These are phyloP conservation scores for Bacidia rubella DNA, from an alignment of 495 filamentous ascomycete species.

Conservation along the genomic window DNA sequence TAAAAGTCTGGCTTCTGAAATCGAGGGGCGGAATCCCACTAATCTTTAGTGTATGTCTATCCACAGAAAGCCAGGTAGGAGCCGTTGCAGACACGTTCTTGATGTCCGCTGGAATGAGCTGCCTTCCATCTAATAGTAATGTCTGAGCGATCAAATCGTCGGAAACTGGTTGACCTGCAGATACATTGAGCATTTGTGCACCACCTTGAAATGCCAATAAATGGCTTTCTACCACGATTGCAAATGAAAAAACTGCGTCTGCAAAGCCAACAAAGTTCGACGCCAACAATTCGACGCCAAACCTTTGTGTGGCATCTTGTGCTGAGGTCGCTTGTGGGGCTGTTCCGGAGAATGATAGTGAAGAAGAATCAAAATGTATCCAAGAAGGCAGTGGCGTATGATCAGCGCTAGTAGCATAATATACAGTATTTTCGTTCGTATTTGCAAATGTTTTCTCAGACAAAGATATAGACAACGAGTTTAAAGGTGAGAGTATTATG, in stretches of 20 bases:
- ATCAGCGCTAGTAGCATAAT: conserved; percentile 64
- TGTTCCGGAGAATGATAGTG: conserved; percentile 59
- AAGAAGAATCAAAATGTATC: conserved; percentile 56
- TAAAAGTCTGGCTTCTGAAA: conserved; percentile 47
- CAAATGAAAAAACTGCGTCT: conserved; percentile 49
- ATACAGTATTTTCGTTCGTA: conserved; percentile 37
- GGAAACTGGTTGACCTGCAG: conserved; percentile 36
- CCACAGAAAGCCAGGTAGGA: conserved; percentile 59
- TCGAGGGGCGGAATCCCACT: conserved; percentile 47
- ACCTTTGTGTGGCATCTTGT: conserved; percentile 53
- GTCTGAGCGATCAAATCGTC: conserved; percentile 37
- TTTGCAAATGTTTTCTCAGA: conserved; percentile 35
- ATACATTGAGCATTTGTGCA: conserved; percentile 45
- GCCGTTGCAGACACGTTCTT: conserved; percentile 34
- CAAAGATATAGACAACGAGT: conserved; percentile 32
- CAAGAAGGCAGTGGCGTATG: conserved; percentile 80
- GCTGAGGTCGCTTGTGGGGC: conserved; percentile 51
- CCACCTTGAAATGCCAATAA: conserved; percentile 47
- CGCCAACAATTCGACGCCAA: conserved; percentile 60
- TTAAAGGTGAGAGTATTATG: conserved; percentile 32
- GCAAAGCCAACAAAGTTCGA: conserved; percentile 71
- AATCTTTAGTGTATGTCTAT: conserved; percentile 47
- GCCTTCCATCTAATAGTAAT: conserved; percentile 50
- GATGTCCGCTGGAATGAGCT: conserved; percentile 33
- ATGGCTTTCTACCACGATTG: conserved; percentile 56